These are phyloP conservation scores for Gomphus bonarii DNA, from an alignment of 1,284 basidiomycete genomes.

Conservation along the genomic window DNA sequence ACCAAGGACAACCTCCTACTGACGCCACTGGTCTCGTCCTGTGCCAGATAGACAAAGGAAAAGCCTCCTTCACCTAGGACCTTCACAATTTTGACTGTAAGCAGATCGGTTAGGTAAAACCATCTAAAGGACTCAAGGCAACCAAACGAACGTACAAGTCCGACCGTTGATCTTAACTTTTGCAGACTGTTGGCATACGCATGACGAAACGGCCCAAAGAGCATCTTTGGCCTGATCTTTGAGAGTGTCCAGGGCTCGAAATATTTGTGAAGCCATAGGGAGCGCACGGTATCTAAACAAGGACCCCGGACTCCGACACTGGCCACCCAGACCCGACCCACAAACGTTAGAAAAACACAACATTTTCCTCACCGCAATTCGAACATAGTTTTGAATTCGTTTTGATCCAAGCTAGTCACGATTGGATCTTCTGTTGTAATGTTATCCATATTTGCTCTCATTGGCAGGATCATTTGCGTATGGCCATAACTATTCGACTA, in stretches of 20 bases:
- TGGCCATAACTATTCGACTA: too few relatives aligned
- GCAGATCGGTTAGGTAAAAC: neutral
- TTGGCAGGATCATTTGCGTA: too few relatives aligned
- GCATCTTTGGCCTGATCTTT: slow-evolving; percentile 73
- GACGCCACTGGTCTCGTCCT: slow-evolving; percentile 75
- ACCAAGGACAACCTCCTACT: slow-evolving; percentile 18
- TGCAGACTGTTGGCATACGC: slow-evolving; percentile 68
- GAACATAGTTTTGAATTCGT: too few relatives aligned
- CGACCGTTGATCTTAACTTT: slow-evolving; percentile 91
- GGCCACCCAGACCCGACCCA: too few relatives aligned
- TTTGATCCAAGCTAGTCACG: too few relatives aligned
- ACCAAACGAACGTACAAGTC: slow-evolving; percentile 50
- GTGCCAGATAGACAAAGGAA: slow-evolving; percentile 89
- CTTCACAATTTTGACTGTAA: slow-evolving; percentile 73
- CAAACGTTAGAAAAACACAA: too few relatives aligned
- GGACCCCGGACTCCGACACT: too few relatives aligned
- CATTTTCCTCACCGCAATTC: too few relatives aligned
- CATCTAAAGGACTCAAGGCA: neutral
- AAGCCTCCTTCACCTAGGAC: slow-evolving; percentile 93
- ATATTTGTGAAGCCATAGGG: slow-evolving; percentile 13
- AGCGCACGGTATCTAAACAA: too few relatives aligned
- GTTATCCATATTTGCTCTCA: too few relatives aligned
- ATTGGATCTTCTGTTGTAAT: too few relatives aligned
- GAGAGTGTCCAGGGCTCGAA: slow-evolving; percentile 45
- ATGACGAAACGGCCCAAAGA: slow-evolving; percentile 67